A percentile compares a stretch with the other conserved stretches of the same genome.
phyloP scores from a whole-genome alignment of 2,329 filamentous ascomycete species.

The Cadophora luteo-olivacea region DNA sequence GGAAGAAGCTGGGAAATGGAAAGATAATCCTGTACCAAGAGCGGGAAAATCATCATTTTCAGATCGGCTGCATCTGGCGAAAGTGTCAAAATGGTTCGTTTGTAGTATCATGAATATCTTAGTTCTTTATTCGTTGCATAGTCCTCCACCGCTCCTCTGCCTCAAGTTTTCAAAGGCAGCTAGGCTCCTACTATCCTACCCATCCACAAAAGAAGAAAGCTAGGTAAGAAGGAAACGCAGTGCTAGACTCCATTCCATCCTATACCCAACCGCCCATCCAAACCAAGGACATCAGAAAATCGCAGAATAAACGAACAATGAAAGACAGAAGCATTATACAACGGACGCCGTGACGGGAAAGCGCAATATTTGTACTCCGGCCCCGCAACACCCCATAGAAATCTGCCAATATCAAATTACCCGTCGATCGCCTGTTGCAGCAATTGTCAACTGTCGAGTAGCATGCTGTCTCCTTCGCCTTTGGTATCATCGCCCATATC shows the following conservation, averaged over 20 bases:
- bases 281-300: neutral
- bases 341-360: neutral
- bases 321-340: neutral
- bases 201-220: neutral
- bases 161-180: neutral
- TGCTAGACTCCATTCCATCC: slow-evolving; percentile 3
- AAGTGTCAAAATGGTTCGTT: neutral
- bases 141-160: neutral
- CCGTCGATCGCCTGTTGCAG: slow-evolving; percentile 9
- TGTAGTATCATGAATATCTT: neutral
- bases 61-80: neutral
- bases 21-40: too few relatives aligned
- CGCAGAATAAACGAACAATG: neutral
- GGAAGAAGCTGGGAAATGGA: too few relatives aligned
- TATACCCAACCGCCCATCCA: neutral
- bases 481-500: slow-evolving; percentile 35
- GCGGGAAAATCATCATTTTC: too few relatives aligned
- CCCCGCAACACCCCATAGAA: neutral
- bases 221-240: neutral
- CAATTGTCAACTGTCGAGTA: slow-evolving; percentile 36
- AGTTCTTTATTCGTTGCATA: neutral
- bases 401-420: slow-evolving; percentile 9
- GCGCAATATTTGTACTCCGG: slow-evolving; percentile 9
- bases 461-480: slow-evolving; percentile 38
- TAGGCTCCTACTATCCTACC: neutral